These are phyloP conservation scores for Sarocladiaceae sp. DNA, from an alignment of 2,329 filamentous ascomycete species.

Conservation along the genomic window DNA sequence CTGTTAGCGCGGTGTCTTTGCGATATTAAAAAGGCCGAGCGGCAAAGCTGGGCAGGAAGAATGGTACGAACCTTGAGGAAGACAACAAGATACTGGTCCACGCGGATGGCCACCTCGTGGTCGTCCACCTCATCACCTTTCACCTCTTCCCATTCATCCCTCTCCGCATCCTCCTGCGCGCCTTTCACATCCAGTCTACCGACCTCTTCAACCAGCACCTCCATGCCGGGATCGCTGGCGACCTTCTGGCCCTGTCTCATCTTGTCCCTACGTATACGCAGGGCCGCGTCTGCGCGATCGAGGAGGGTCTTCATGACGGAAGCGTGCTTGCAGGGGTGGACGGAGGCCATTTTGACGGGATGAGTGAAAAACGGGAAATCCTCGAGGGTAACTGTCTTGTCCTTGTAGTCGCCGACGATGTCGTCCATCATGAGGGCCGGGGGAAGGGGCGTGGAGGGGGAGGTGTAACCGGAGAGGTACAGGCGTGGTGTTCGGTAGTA, in stretches of 20 bases:
- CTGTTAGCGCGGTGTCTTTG: too few relatives aligned
- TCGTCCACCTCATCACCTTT: conserved; percentile 58
- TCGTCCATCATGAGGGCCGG: conserved; percentile 92
- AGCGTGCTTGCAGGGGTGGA: conserved; percentile 96
- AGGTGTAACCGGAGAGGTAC: conserved; percentile 85
- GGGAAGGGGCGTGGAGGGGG: conserved; percentile 71
- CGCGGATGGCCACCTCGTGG: conserved; percentile 69
- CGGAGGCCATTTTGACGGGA: conserved; percentile 89
- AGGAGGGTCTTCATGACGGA: conserved; percentile 97
- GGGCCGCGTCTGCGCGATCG: conserved; percentile 86
- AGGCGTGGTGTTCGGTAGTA: conserved; percentile 95
- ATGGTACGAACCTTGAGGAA: conserved; percentile 68
- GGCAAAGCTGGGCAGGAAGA: background rate
- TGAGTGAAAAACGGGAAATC: conserved; percentile 94
- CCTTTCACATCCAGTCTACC: conserved; percentile 54
- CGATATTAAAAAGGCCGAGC: too few relatives aligned
- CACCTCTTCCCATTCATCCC: conserved; percentile 61
- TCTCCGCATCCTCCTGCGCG: conserved; percentile 34
- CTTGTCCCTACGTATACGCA: conserved; percentile 83
- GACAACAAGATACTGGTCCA: conserved; percentile 84
- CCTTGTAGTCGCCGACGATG: conserved; percentile 92
- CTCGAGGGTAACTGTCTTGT: conserved; percentile 97
- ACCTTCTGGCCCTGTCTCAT: conserved; percentile 52
- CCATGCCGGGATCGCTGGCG: conserved; percentile 52
- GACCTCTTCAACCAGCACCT: conserved; percentile 79